Conservation (phyloP, 345 rosid species). For the Mallotus nudiflorus region DNA sequence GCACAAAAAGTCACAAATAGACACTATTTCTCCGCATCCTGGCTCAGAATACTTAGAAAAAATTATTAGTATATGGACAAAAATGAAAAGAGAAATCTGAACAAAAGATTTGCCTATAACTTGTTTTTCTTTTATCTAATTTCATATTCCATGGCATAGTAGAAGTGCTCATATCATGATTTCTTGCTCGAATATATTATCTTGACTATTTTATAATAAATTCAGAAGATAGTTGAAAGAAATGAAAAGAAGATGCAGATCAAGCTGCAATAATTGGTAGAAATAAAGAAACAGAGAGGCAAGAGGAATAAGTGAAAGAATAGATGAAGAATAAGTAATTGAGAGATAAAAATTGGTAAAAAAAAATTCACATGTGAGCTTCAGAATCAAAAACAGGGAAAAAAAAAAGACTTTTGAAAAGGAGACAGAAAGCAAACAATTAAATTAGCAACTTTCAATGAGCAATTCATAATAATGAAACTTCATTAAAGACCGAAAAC, state of each 20-base stretch:
- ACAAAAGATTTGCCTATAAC: background rate
- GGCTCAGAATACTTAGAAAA: background rate
- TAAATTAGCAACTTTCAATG: too few relatives aligned
- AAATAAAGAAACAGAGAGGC: background rate
- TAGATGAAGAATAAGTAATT: background rate
- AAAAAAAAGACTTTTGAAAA: background rate
- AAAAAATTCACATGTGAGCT: background rate
- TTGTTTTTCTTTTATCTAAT: conserved; percentile 1
- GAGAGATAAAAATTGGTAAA: background rate
- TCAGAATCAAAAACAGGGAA: background rate
- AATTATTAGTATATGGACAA: too few relatives aligned
- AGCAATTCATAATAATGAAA: too few relatives aligned
- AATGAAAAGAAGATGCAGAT: background rate
- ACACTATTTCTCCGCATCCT: background rate
- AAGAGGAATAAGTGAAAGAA: background rate
- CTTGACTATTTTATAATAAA: conserved; percentile 4
- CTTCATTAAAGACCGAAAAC: background rate
- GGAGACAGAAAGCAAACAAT: background rate
- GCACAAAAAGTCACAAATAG: background rate
- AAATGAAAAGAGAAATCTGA: too few relatives aligned
- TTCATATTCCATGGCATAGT: background rate
- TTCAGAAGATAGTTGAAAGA: background rate
- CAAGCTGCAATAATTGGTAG: background rate
- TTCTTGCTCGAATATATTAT: background rate
- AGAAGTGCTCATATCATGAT: conserved; percentile 3